These are phyloP conservation scores for Trichosporon faecale DNA, from an alignment of 1,284 basidiomycete species.

Conservation along the genomic window DNA sequence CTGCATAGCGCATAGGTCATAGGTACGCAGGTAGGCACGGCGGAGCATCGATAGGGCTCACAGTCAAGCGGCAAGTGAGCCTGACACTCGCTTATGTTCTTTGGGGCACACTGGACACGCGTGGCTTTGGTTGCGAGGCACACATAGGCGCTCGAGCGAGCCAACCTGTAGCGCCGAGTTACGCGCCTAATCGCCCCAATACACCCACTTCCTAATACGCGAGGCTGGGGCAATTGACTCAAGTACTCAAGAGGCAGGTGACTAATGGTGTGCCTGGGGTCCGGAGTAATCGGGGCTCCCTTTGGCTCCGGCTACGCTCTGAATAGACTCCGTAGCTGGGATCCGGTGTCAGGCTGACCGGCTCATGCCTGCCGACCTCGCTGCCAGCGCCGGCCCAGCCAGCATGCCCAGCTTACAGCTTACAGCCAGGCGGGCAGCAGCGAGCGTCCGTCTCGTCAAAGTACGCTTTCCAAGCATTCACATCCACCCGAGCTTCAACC, in stretches of 20 bases:
- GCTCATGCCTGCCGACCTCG: neutral
- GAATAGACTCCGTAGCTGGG: neutral
- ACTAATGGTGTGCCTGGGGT: neutral
- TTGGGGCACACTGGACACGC: neutral
- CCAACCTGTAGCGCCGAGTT: neutral
- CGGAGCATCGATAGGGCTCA: neutral
- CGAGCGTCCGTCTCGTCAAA: neutral
- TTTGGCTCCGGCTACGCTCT: neutral
- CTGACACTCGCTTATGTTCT: conserved; percentile 2
- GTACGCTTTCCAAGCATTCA: conserved; percentile 3
- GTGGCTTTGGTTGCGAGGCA: neutral
- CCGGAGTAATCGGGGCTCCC: conserved; percentile 3
- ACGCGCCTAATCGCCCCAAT: neutral
- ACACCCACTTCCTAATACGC: neutral
- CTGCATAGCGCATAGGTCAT: neutral
- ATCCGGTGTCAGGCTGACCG: neutral
- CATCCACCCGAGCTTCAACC: neutral
- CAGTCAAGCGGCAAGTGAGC: neutral
- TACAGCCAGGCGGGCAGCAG: neutral
- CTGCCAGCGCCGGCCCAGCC: neutral
- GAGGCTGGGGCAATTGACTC: neutral
- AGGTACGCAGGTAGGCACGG: neutral
- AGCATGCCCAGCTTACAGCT: neutral
- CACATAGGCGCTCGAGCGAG: neutral
- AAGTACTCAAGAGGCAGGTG: neutral